Percentiles rank a stretch among this genome's conserved stretches.
Conservation (phyloP, 176 grass and related monocot species). For the Carex kokanica region DNA sequence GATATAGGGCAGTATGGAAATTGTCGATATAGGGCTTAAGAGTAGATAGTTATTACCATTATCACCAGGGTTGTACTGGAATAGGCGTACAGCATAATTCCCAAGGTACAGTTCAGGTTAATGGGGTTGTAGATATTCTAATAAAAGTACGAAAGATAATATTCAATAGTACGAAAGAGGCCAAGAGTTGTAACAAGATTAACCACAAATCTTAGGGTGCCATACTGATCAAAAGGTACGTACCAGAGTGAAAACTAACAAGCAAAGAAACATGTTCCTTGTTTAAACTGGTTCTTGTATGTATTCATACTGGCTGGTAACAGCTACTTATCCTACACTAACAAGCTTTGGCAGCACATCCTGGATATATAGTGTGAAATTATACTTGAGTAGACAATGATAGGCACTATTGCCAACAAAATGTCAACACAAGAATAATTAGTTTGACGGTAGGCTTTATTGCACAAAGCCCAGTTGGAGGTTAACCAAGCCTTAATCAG, state of each 20-base stretch:
- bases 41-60: neutral
- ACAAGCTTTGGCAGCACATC: neutral
- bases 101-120: neutral
- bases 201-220: neutral
- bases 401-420: neutral
- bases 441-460: neutral
- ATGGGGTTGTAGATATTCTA: neutral
- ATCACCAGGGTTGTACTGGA: neutral
- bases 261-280: neutral
- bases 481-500: neutral
- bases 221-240: neutral
- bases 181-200: neutral
- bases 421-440: neutral
- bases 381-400: neutral
- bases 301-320: neutral
- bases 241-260: neutral
- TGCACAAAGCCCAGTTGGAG: neutral
- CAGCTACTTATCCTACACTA: neutral
- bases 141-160: neutral
- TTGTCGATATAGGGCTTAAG: neutral
- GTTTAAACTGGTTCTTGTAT: neutral
- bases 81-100: neutral
- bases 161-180: neutral
- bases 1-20: neutral
- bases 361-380: neutral